Evolutionary conservation across 2,329 filamentous ascomycete species (phyloP).

Genomic region (Diaporthe vaccinii): DNA sequence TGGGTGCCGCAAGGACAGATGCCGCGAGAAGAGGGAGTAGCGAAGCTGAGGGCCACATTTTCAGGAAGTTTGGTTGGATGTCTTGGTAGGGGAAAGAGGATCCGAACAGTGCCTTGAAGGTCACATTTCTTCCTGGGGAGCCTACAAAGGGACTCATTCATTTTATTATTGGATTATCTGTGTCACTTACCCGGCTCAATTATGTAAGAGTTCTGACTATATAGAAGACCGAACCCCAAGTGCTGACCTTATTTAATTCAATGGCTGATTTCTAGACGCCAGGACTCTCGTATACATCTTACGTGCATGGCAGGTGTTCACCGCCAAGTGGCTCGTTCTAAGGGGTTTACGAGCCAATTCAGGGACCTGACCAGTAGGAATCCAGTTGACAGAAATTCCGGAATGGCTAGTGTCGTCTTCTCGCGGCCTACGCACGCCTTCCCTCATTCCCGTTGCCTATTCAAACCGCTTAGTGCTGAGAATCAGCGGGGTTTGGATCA

Average conservation of each 20-base stretch:
- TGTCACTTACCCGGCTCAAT: neutral
- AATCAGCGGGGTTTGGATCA: neutral
- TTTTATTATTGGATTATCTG: neutral
- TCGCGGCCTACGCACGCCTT: neutral
- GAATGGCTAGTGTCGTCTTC: neutral
- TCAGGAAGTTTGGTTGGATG: neutral
- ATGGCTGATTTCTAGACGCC: neutral
- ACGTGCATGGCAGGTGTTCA: conserved; percentile 17
- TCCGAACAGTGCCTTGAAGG: neutral
- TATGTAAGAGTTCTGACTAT: neutral
- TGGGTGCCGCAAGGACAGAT: neutral
- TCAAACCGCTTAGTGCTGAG: conserved; percentile 3
- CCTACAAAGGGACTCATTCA: neutral
- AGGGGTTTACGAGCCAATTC: neutral
- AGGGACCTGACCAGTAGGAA: neutral
- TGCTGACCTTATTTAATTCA: neutral
- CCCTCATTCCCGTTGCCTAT: neutral
- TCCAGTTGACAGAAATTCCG: too few species aligned
- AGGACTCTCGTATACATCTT: conserved; percentile 14
- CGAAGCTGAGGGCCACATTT: neutral
- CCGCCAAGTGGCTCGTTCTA: neutral
- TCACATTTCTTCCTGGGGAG: neutral
- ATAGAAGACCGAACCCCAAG: neutral
- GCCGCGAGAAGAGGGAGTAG: conserved; percentile 1
- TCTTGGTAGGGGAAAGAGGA: neutral